Evolutionary conservation across 192 early-diverging fungal species (phyloP).

Genomic region (Entophlyctis luteolus): DNA sequence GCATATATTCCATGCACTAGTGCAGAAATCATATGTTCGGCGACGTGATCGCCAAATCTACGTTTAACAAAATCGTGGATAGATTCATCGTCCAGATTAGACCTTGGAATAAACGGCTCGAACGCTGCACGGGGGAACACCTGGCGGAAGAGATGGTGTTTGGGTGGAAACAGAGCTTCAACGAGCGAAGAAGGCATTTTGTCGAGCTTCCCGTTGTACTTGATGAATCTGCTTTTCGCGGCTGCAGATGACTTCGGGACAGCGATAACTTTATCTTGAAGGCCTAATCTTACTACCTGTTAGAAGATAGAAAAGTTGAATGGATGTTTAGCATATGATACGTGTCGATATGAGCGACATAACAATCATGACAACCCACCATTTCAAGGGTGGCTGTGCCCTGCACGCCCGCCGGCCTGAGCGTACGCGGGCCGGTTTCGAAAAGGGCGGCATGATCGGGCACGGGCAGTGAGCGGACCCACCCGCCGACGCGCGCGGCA

Average conservation of each 20-base stretch:
- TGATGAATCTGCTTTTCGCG: constrained; percentile 80
- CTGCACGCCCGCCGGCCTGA: constrained; percentile 62
- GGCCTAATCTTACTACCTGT: constrained; percentile 58
- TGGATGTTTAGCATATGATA: not conserved
- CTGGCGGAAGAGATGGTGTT: constrained; percentile 39
- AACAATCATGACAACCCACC: constrained; percentile 43
- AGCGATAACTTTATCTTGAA: constrained; percentile 56
- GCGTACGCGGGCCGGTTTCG: constrained; percentile 7
- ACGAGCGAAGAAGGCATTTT: constrained; percentile 57
- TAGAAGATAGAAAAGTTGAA: not conserved
- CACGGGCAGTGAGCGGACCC: constrained; percentile 68
- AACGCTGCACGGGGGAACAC: constrained; percentile 55
- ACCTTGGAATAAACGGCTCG: constrained; percentile 48
- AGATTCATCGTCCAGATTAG: constrained; percentile 68
- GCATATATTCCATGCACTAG: constrained; percentile 93
- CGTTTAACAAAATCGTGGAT: constrained; percentile 76
- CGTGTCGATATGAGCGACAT: not conserved
- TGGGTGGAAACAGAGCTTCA: constrained; percentile 32
- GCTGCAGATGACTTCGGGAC: constrained; percentile 64
- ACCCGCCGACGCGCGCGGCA: constrained; percentile 73
- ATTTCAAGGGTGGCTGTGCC: constrained; percentile 75
- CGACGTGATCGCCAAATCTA: constrained; percentile 69
- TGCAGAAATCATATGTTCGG: constrained; percentile 81
- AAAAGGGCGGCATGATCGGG: not conserved
- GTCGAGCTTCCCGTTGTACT: constrained; percentile 65